Evolutionary conservation across 176 grass and related monocot species (phyloP).

Genomic region (Avena eriantha): DNA sequence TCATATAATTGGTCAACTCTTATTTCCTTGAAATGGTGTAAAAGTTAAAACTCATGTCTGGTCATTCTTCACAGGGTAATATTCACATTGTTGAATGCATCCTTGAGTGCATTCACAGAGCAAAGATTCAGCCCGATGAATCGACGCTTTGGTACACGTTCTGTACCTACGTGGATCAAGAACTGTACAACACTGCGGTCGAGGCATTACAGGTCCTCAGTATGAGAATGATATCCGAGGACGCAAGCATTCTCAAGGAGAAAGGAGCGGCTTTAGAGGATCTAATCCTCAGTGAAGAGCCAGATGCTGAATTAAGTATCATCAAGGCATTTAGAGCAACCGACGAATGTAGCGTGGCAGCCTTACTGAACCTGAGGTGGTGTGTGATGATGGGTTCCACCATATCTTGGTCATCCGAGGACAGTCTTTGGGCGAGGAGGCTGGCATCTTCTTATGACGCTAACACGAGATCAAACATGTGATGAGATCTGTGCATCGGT

Average conservation of each 20-base stretch:
- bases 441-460: conserved; percentile 60
- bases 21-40: conserved; percentile 28
- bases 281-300: conserved; percentile 79
- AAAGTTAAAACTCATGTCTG: conserved; percentile 15
- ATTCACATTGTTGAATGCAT: conserved; percentile 79
- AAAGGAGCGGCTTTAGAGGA: conserved; percentile 63
- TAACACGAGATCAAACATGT: conserved; percentile 47
- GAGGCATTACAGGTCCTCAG: conserved; percentile 82
- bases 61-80: conserved; percentile 62
- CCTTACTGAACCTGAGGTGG: conserved; percentile 84
- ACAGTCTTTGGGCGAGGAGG: conserved; percentile 81
- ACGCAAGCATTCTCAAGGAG: conserved; percentile 50
- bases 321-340: conserved; percentile 54
- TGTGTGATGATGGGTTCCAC: conserved; percentile 59
- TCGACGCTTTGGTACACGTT: conserved; percentile 66
- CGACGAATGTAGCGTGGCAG: conserved; percentile 58
- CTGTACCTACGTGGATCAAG: conserved; percentile 62
- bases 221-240: conserved; percentile 77
- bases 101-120: conserved; percentile 60
- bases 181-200: conserved; percentile 63
- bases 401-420: conserved; percentile 78
- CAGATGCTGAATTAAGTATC: conserved; percentile 64
- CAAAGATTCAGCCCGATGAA: conserved; percentile 71
- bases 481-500: not conserved
- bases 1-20: not conserved